Evolutionary conservation across 306 rosid genomes (phyloP), one percentile per base, ranked within the genome.

Genomic region (Geum urbanum): DNA sequence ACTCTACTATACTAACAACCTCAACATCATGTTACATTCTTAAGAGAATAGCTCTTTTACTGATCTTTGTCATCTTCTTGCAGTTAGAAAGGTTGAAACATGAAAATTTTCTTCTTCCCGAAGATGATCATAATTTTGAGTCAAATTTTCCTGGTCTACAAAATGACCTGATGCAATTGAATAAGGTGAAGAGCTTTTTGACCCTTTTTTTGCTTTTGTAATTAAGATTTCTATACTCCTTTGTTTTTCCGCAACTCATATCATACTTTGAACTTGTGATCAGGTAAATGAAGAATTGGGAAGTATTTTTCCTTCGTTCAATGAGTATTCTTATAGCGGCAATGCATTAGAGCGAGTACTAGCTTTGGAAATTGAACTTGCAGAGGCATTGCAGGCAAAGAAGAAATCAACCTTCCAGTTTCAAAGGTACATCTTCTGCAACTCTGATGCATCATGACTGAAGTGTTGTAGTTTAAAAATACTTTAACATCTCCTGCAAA

Each of bases 311-410:
- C 99, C 99, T 24, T 77, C 72, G 63, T 91, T 87, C 76, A 85
- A 83, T 16, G 84, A 84, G 53, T 83, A 89, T 79, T 81, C 85
- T 16, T 57, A 66, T 76, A 57, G 86, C 40, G 95, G 99, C 70
- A 91, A 89, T 84, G 92, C 99, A 48, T 73, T 95, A 65, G 99
- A 95, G 81, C 86, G 97, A 75, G 97, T 91, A 49, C 97, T 95
- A 64, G 95, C 99, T 72, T 79, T 95, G 78, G 99, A 91, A 84
- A 82, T 91, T 52, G 97, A 95, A 78, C 96, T 95, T 56, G 99
- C 97, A 37, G 96, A 87, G 83, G 80, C 95, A 9, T 82, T 95
- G 83, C 92, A 80, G 83, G 79, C 86, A 72, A 90, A 89, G 86
- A 91, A 87, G 83, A 84, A 81, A 77, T 76, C 96, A 37, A 81